Evolutionary conservation across 306 rosid species (phyloP).

Genomic region (Adenanthera pavonina): DNA sequence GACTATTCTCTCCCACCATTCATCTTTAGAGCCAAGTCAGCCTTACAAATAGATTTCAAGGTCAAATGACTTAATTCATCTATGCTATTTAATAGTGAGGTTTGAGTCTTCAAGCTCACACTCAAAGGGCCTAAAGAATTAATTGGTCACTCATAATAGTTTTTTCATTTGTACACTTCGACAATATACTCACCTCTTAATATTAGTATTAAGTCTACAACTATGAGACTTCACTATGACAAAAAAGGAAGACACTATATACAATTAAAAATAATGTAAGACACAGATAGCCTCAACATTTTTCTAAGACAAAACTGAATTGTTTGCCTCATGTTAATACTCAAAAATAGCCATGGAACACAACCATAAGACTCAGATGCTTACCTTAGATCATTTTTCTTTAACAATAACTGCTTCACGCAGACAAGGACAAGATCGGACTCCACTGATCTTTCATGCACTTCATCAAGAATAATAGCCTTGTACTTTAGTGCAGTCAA

Average conservation of each 20-base stretch:
- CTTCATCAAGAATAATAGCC: constrained; percentile 92
- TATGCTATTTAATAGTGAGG: background rate
- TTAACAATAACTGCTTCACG: constrained; percentile 82
- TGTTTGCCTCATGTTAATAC: background rate
- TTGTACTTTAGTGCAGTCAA: constrained; percentile 73
- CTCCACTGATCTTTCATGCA: constrained; percentile 94
- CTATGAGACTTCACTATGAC: background rate
- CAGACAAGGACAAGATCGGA: constrained; percentile 92
- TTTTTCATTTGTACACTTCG: background rate
- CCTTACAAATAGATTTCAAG: background rate
- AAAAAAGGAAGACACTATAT: background rate
- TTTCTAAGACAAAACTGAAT: background rate
- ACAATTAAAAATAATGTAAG: background rate
- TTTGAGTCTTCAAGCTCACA: background rate
- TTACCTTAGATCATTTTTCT: constrained; percentile 78
- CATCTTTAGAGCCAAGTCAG: background rate
- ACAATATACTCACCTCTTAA: background rate
- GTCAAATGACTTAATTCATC: background rate
- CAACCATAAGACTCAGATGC: constrained; percentile 28
- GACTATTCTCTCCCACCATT: background rate
- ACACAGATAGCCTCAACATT: background rate
- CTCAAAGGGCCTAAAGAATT: background rate
- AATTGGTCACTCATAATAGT: background rate
- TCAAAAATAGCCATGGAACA: constrained; percentile 11
- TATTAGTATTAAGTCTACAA: background rate